These are phyloP conservation scores for Fusarium chaquense DNA, from an alignment of 2,329 filamentous ascomycete species.

Conservation along the genomic window DNA sequence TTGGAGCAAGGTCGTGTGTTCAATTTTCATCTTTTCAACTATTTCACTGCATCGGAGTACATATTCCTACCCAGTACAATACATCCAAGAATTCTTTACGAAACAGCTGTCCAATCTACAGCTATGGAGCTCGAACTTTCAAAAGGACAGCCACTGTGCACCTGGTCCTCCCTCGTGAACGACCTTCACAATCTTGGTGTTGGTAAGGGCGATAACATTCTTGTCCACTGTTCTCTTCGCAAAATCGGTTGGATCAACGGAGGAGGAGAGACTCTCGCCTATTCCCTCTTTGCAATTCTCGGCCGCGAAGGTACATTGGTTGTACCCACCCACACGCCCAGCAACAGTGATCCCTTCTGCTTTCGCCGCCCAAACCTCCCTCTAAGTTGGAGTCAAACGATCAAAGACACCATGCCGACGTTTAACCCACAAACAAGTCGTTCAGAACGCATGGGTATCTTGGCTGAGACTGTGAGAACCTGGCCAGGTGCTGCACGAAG, in stretches of 20 bases:
- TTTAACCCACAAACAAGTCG: background rate
- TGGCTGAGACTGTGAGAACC: background rate
- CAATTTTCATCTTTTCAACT: no score
- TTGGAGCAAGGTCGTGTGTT: no score
- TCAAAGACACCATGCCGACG: background rate
- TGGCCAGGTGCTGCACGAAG: conserved; percentile 15
- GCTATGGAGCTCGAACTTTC: background rate
- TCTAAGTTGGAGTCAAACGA: conserved; percentile 7
- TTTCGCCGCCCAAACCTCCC: background rate
- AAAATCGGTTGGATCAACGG: conserved; percentile 11
- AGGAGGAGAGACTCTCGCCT: background rate
- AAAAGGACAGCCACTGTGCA: conserved; percentile 9
- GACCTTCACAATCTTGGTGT: background rate
- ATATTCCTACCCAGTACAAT: no score
- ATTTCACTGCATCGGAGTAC: no score
- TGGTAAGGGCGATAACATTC: background rate
- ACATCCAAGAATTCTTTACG: no score
- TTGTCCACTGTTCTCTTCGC: conserved; percentile 10
- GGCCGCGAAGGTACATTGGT: background rate
- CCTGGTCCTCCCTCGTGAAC: background rate
- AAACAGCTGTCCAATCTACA: background rate
- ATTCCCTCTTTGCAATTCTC: background rate
- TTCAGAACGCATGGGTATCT: background rate
- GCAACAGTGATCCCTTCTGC: conserved; percentile 3
- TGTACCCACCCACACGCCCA: conserved; percentile 11